Conservation (phyloP, 2,329 filamentous ascomycete genomes). For the Boeremia lycopersici region DNA sequence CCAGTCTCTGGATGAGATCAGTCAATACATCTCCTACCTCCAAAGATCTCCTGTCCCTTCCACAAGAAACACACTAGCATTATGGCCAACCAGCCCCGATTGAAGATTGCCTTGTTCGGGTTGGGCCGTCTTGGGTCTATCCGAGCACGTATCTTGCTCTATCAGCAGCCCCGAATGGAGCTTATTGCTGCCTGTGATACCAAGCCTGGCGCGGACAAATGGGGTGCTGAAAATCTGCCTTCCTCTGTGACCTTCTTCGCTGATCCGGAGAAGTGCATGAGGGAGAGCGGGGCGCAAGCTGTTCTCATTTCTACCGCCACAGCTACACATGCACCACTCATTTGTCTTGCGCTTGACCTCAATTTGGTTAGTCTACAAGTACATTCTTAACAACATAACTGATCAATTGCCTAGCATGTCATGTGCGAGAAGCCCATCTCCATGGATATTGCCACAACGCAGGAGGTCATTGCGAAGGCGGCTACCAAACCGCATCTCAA, state of each 20-base stretch:
- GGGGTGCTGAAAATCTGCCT: slow-evolving; percentile 7
- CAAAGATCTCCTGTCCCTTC: background rate
- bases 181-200: slow-evolving; percentile 11
- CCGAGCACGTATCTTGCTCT: slow-evolving; percentile 5
- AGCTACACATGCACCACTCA: slow-evolving; percentile 6
- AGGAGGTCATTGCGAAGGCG: slow-evolving; percentile 2
- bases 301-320: slow-evolving; percentile 9
- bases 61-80: background rate
- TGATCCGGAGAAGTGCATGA: slow-evolving; percentile 8
- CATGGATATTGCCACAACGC: slow-evolving; percentile 7
- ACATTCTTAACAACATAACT: background rate
- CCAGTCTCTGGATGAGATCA: background rate
- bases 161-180: slow-evolving; percentile 9
- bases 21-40: background rate
- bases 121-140: slow-evolving; percentile 11
- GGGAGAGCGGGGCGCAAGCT: slow-evolving; percentile 9
- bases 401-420: background rate
- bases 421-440: slow-evolving; percentile 18
- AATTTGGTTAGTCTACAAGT: background rate
- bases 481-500: slow-evolving; percentile 5
- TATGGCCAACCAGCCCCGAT: slow-evolving; percentile 2
- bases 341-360: slow-evolving; percentile 1
- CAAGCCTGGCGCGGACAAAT: slow-evolving; percentile 5
- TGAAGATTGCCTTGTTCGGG: slow-evolving; percentile 9
- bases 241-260: slow-evolving; percentile 6